Evolutionary conservation across 2,329 filamentous ascomycete genomes (phyloP), one percentile per base, ranked within the genome.

Genomic region (Cercospora brassicicola): DNA sequence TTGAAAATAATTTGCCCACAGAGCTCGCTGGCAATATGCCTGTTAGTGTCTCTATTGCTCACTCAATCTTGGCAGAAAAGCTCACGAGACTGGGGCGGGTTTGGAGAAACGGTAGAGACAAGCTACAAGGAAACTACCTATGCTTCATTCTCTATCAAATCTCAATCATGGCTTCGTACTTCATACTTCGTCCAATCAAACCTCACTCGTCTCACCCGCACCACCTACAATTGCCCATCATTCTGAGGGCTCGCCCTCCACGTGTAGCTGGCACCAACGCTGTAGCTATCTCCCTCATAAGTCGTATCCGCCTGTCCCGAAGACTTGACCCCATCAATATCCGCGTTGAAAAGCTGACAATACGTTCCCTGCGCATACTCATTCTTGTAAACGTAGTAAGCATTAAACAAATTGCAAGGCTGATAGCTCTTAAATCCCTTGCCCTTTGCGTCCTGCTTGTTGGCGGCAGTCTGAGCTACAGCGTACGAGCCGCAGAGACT

Each of bases 301-400:
- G n/a, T 33, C n/a, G 55, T 61, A n/a, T 63, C 65, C 20, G 65
- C 65, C 20, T 59, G 23, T 9, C 65, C 65, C 18, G 56, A 69
- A 59, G 69, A 71, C 39, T 67, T 68, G 11, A 57, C 63, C 23
- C 55, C 59, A 64, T 70, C 67, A n/a, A 72, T 55, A 62, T 67
- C 48, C 6, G 51, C 59, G 48, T 72, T 68, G 64, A 71, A 76
- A 18, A 76, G 63, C 20, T 67, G 59, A 63, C 74, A 76, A 57
- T 70, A 73, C 45, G 74, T 76, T n/a, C 74, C 74, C 62, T 69
- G 67, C 15, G 73, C 68, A 53, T 59, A 65, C 26, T 66, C 62
- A 55, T 73, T 72, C 73, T 72, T 75, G 60, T 76, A 70, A n/a
- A 75, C 66, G 48, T 65, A 70, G 64, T 74, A 74, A 2, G 74